Evolutionary conservation across 2,329 filamentous ascomycete species (phyloP).

Genomic region (Hyphodiscus sp.): DNA sequence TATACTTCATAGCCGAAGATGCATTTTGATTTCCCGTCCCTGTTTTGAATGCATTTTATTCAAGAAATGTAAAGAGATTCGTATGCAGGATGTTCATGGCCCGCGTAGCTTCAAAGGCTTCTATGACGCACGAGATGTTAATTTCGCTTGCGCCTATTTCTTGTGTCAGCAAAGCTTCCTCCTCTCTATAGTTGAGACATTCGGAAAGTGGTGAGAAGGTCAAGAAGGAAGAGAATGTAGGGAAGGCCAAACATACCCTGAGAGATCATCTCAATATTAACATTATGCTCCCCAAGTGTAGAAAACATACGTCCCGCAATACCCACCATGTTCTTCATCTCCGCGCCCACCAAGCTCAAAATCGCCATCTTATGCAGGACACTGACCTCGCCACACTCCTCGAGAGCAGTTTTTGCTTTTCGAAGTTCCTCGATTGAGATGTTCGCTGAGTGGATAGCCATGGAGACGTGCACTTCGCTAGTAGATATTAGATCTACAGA

Average conservation of each 20-base stretch:
- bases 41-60: slow-evolving; percentile 52
- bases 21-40: background rate
- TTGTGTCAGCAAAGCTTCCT: slow-evolving; percentile 7
- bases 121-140: slow-evolving; percentile 97
- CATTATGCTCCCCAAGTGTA: slow-evolving; percentile 82
- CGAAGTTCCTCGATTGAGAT: slow-evolving; percentile 56
- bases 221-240: background rate
- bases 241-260: slow-evolving; percentile 58
- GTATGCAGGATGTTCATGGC: slow-evolving; percentile 96
- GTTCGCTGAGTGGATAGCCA: slow-evolving; percentile 85
- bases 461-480: slow-evolving; percentile 92
- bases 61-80: slow-evolving; percentile 91
- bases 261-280: slow-evolving; percentile 99
- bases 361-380: slow-evolving; percentile 92
- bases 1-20: background rate
- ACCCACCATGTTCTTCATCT: slow-evolving; percentile 97
- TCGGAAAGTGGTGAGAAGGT: slow-evolving; percentile 1
- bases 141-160: slow-evolving; percentile 86
- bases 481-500: slow-evolving; percentile 96
- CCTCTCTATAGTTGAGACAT: background rate
- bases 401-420: slow-evolving; percentile 63
- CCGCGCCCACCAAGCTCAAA: slow-evolving; percentile 84
- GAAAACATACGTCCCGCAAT: slow-evolving; percentile 94
- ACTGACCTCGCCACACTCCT: slow-evolving; percentile 81
- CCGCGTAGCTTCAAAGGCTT: slow-evolving; percentile 80